Evolutionary conservation across 768 basidiomycete species (phyloP).

Genomic region (Termitomyces eurrhizus): DNA sequence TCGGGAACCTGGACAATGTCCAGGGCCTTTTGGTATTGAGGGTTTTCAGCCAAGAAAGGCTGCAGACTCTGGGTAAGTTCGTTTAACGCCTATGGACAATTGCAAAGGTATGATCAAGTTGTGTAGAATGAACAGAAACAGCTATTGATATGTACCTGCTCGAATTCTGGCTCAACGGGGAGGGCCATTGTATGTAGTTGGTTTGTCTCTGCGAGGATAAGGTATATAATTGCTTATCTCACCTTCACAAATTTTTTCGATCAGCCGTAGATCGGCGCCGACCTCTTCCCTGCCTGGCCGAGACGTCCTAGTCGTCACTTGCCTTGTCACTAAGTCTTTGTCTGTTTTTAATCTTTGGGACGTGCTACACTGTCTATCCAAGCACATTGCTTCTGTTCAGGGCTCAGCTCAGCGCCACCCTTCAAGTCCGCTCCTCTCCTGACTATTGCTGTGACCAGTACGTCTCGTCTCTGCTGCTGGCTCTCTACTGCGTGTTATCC

Average conservation of each 20-base stretch:
- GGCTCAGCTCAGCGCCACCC: neutral
- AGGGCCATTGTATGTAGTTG: slow-evolving; percentile 29
- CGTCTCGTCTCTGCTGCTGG: neutral
- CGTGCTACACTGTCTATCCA: too few relatives aligned
- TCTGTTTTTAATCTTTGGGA: too few relatives aligned
- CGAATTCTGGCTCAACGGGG: slow-evolving; percentile 64
- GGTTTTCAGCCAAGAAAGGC: slow-evolving; percentile 62
- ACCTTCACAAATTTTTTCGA: neutral
- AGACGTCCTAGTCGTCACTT: neutral
- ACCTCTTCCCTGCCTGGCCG: too few relatives aligned
- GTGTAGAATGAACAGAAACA: neutral
- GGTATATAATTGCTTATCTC: neutral
- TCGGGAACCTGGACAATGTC: slow-evolving; percentile 58
- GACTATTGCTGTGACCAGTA: neutral
- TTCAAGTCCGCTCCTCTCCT: too few relatives aligned
- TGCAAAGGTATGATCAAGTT: neutral
- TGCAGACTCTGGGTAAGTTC: slow-evolving; percentile 63
- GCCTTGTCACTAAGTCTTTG: too few relatives aligned
- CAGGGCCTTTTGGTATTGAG: slow-evolving; percentile 64
- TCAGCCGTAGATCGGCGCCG: neutral
- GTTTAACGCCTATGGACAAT: slow-evolving; percentile 45
- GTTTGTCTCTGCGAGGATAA: neutral
- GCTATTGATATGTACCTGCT: slow-evolving; percentile 37
- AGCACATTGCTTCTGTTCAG: too few relatives aligned
- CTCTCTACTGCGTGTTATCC: too few relatives aligned